Conservation (phyloP, 805 yeast species). For the Hanseniaspora meyeri region DNA sequence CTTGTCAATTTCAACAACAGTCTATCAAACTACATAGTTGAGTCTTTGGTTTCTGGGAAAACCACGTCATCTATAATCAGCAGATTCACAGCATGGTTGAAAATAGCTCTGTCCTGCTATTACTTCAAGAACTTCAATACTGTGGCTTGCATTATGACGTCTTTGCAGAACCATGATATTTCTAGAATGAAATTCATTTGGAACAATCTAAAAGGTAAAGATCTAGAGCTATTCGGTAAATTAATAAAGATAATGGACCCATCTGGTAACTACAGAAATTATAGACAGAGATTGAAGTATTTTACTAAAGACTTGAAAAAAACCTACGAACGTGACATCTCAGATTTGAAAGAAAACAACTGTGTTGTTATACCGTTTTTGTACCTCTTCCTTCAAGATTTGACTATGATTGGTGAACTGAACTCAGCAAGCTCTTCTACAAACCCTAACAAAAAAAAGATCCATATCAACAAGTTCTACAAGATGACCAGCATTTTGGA, state of each 20-base stretch:
- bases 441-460: constrained; percentile 34
- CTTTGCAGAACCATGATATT: constrained; percentile 59
- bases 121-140: constrained; percentile 68
- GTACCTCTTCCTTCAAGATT: constrained; percentile 61
- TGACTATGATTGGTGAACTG: constrained; percentile 75
- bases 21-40: constrained; percentile 59
- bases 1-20: constrained; percentile 59
- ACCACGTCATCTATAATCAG: constrained; percentile 22
- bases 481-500: constrained; percentile 55
- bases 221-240: constrained; percentile 49
- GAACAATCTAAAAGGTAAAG: constrained; percentile 47
- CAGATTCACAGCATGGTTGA: constrained; percentile 57
- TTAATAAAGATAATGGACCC: constrained; percentile 62
- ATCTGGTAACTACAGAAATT: constrained; percentile 56
- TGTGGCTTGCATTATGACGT: constrained; percentile 63
- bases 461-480: constrained; percentile 63
- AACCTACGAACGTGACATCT: constrained; percentile 25
- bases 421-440: constrained; percentile 50
- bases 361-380: constrained; percentile 63
- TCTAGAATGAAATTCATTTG: constrained; percentile 52
- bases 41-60: constrained; percentile 49
- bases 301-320: constrained; percentile 22
- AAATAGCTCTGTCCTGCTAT: constrained; percentile 57
- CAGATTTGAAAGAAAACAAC: background rate
- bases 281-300: constrained; percentile 49